Evolutionary conservation across 768 basidiomycete genomes (phyloP), one percentile per base, ranked within the genome.

Genomic region (Termitomyces sp.): DNA sequence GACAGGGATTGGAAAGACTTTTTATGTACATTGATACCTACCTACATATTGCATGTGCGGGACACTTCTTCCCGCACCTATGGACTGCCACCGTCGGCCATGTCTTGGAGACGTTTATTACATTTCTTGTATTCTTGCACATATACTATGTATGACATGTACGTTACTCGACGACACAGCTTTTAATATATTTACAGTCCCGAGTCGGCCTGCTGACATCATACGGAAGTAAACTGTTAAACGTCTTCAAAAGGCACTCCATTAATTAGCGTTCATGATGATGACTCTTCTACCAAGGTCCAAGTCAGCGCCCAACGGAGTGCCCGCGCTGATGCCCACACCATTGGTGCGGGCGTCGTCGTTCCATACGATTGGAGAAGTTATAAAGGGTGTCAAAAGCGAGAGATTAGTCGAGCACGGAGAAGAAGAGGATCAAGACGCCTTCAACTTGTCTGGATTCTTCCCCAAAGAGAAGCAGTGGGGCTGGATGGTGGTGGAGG

Each of bases 371-470:
- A 45, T 52, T 24, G 52, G 54, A 41, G 48, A 56, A 20, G 57
- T 49, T 34, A 39, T 48, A 45, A 64, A 63, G 57, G 59, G 47
- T 28, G 29, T 24, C 5, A 53, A 56, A 37, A 46, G 44, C 26
- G 42, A 50, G 41, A 9, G 12, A 13, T 37, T 54, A 47, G 48
- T 12, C 3, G 47, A 56, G 20, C 24, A 34, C 9, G 42, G 22
- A n/a, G 46, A 34, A 13, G 51, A 46, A 9, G 55, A 60, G 31
- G 46, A 55, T 13, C 74, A 73, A 54, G 81, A 82, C 59, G 78
- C 80, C 4, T 81, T 82, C 70, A 78, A 68, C 65, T 70, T 83
- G 56, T 66, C 68, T 33, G 74, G 75, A 9, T 82, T 82, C 70
- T 81, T 81, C 65, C 80, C 81, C 5, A 59, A 68, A 68, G 68